Conservation (phyloP, 441 rosid genomes). For the Gossypium gossypioides region DNA sequence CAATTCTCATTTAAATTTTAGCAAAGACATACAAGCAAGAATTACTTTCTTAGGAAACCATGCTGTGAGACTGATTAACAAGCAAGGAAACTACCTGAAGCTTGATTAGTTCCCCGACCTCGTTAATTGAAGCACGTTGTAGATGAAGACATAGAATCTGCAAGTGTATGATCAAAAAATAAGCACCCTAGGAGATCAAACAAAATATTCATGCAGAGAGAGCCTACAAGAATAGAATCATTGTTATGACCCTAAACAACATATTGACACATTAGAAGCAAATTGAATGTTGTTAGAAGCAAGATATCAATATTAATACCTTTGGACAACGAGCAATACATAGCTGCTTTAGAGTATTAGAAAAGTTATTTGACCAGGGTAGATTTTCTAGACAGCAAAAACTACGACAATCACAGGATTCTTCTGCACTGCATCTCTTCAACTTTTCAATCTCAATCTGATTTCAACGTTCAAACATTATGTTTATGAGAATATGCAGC, state of each 20-base stretch:
- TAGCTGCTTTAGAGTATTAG: slow-evolving; percentile 46
- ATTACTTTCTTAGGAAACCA: background rate
- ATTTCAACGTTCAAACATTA: slow-evolving; percentile 6
- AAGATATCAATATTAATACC: slow-evolving; percentile 32
- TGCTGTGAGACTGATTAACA: background rate
- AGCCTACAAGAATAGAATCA: background rate
- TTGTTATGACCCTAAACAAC: background rate
- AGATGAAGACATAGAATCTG: slow-evolving; percentile 86
- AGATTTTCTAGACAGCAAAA: slow-evolving; percentile 32
- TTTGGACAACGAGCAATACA: slow-evolving; percentile 59
- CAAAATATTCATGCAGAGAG: background rate
- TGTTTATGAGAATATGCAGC: background rate
- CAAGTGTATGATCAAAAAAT: slow-evolving; percentile 15
- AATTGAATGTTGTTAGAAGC: background rate
- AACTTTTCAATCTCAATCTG: slow-evolving; percentile 49
- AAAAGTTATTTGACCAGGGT: slow-evolving; percentile 70
- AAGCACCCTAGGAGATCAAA: background rate
- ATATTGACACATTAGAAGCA: background rate
- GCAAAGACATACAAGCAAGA: background rate
- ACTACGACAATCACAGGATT: slow-evolving; percentile 48
- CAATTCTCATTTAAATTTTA: slow-evolving; percentile 3
- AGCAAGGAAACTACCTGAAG: slow-evolving; percentile 40
- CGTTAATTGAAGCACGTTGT: slow-evolving; percentile 56
- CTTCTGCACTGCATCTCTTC: slow-evolving; percentile 42
- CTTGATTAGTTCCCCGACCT: slow-evolving; percentile 57